Base-by-base conservation (phyloP, 1,284 basidiomycete species). In the Trametes sp. region DNA sequence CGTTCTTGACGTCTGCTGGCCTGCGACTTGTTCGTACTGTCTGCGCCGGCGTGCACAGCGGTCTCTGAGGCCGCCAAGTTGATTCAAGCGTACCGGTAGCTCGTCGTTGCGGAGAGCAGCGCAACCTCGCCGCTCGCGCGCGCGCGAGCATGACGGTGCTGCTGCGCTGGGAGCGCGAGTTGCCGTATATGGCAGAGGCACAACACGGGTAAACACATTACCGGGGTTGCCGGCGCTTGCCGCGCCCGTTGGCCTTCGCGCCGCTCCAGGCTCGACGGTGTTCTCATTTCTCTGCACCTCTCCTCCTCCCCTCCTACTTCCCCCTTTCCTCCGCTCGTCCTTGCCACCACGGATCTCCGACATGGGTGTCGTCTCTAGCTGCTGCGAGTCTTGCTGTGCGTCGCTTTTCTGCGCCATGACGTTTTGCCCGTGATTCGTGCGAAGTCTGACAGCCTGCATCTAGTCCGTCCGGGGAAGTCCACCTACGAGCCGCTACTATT, bases 401-500 rank as follows among this genome's bases (percentile, higher is more conserved):
- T 82, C 38, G 10, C 60, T 59, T 57, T 61, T 36, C 61, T 65
- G 33, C 21, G 29, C 36, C 33, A 49, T 57, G 41, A 51, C 29
- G 24, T 44, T 49, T 56, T 54, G 56, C 56, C 28, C 53, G 53
- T 65, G 67, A 46, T 68, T 59, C 53, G 57, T 62, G 63, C 55
- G 38, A 61, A 54, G 56, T 42, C 62, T 66, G 38, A 64, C 54
- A 51, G 51, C 42, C 48, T 46, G 50, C 49, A 29, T 36, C 4
- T 73, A 93, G 92, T 92, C 76, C 84, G 82, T 68, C 89, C 90
- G 72, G 88, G 87, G 75, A 88, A 85, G 82, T 90, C 91, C 69
- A 84, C 89, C 62, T 96, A 96, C 74, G 97, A 99, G 78, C 97
- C 98, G 41, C 81, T 99, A 60, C 83, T 99, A 59, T 84, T 98